Conservation (phyloP, 1,139 yeast genomes). For the Zygosaccharomyces pseudobailii region DNA sequence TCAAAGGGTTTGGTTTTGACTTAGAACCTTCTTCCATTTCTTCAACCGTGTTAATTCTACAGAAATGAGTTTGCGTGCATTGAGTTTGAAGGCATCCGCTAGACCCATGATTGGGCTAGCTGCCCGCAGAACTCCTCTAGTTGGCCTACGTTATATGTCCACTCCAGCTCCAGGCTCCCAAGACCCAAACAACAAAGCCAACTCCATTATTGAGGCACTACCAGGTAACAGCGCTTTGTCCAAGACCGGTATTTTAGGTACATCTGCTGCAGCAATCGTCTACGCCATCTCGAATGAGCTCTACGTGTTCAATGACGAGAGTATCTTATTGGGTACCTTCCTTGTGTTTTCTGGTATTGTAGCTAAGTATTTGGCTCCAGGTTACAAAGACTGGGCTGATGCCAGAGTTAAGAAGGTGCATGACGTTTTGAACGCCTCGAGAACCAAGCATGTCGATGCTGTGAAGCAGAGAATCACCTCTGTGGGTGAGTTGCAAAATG, state of each 20-base stretch:
- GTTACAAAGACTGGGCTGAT: constrained; percentile 92
- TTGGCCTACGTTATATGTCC: constrained; percentile 51
- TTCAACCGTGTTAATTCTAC: background rate
- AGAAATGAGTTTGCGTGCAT: constrained; percentile 32
- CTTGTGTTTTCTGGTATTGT: constrained; percentile 67
- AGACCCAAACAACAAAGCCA: constrained; percentile 91
- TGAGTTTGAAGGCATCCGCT: constrained; percentile 27
- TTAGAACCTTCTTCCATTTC: background rate
- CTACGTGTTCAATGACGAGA: constrained; percentile 90
- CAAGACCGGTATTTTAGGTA: constrained; percentile 93
- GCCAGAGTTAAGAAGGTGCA: constrained; percentile 82
- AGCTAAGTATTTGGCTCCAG: constrained; percentile 89
- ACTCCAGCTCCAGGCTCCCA: constrained; percentile 53
- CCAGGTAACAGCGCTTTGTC: constrained; percentile 88
- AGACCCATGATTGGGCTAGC: constrained; percentile 25
- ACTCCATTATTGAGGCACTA: constrained; percentile 81
- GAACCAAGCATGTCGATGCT: constrained; percentile 85
- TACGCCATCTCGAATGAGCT: constrained; percentile 93
- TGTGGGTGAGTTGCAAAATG: constrained; percentile 86
- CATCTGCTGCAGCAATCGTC: constrained; percentile 88
- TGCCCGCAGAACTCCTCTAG: constrained; percentile 27
- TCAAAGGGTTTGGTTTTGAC: background rate
- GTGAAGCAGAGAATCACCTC: constrained; percentile 88
- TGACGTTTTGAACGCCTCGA: constrained; percentile 78
- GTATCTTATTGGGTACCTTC: constrained; percentile 78